Percentiles rank a stretch among this genome's conserved stretches.
Conservation (phyloP, 371 early-diverging fungal genomes). For the Phascolomyces articulosus region DNA sequence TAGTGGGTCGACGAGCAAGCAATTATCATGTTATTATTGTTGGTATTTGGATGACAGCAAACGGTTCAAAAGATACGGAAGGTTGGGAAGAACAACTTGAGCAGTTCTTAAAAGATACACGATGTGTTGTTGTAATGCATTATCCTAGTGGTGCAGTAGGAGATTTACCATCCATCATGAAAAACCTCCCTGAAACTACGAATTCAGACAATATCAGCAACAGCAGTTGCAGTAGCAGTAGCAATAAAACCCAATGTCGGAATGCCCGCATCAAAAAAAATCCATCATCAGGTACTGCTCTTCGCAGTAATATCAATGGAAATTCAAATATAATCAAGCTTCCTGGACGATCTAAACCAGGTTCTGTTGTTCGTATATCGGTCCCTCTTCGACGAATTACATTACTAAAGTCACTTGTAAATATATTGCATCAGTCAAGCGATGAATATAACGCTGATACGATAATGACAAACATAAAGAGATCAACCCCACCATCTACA, state of each 20-base stretch:
- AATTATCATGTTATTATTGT: constrained; percentile 40
- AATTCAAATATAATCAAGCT: background rate
- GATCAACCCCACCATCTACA: no score
- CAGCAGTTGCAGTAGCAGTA: background rate
- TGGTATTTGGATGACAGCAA: constrained; percentile 25
- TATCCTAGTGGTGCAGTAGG: constrained; percentile 36
- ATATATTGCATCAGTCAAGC: no score
- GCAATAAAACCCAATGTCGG: background rate
- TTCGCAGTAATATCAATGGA: background rate
- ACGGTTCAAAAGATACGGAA: constrained; percentile 10
- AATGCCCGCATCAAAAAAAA: no score
- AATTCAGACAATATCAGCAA: no score
- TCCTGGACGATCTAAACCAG: no score
- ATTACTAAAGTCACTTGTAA: constrained; percentile 35
- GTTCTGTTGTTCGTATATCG: constrained; percentile 40
- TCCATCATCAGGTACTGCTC: no score
- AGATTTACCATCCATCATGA: constrained; percentile 17
- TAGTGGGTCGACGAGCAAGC: background rate
- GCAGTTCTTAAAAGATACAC: constrained; percentile 16
- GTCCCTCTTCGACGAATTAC: constrained; percentile 55
- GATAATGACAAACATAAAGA: no score
- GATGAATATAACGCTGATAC: no score
- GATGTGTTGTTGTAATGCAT: constrained; percentile 36
- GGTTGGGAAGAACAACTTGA: constrained; percentile 26
- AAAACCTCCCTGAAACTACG: constrained; percentile 3